These are phyloP conservation scores for Medicago truncatula DNA, from an alignment of 306 rosid species.

Conservation along the genomic window MtrunA17r5.0-ANR NC_053047.1:38415501-38416000, in stretches of 20 bases:
- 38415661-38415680: slow-evolving; percentile 87
- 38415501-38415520: slow-evolving; percentile 25
- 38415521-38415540: slow-evolving; percentile 50
- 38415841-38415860: slow-evolving; percentile 80
- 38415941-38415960: slow-evolving; percentile 71
- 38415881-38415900: slow-evolving; percentile 62
- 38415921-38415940: slow-evolving; percentile 83
- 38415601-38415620: slow-evolving; percentile 86
- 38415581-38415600: slow-evolving; percentile 79
- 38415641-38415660: slow-evolving; percentile 74
- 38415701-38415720: slow-evolving; percentile 78
- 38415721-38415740: slow-evolving; percentile 88
- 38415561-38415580: slow-evolving; percentile 87
- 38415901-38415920: slow-evolving; percentile 93
- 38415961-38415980: slow-evolving; percentile 95
- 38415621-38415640: slow-evolving; percentile 58
- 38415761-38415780: slow-evolving; percentile 55
- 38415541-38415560: slow-evolving; percentile 69
- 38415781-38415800: slow-evolving; percentile 70
- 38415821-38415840: slow-evolving; percentile 74
- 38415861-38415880: slow-evolving; percentile 86
- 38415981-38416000: slow-evolving; percentile 95
- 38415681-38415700: slow-evolving; percentile 82
- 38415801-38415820: slow-evolving; percentile 84
- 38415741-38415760: slow-evolving; percentile 72